phyloP scores from a whole-genome alignment of 805 yeast species.

The Peterozyma toletana region DNA sequence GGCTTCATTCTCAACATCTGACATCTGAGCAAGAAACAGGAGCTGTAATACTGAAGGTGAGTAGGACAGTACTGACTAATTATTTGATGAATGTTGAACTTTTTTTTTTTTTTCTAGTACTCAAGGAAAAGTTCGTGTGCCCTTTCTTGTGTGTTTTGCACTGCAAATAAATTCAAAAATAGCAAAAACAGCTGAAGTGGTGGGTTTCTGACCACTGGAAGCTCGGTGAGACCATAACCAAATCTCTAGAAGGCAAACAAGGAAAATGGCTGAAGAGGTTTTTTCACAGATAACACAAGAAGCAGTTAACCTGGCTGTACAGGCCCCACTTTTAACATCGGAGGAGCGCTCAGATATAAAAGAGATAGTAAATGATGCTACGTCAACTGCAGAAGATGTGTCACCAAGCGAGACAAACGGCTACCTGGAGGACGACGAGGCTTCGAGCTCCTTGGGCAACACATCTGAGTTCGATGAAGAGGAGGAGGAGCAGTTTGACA shows the following conservation, averaged over 20 bases:
- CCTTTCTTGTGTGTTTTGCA: background rate
- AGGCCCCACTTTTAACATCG: conserved; percentile 3
- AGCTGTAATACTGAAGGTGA: too few relatives aligned
- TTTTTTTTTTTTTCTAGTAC: background rate
- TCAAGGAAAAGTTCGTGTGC: background rate
- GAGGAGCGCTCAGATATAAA: background rate
- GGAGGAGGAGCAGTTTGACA: conserved; percentile 8
- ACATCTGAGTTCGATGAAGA: background rate
- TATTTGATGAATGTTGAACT: background rate
- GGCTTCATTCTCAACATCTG: conserved; percentile 34
- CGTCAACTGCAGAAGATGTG: too few relatives aligned
- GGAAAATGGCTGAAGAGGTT: conserved; percentile 1
- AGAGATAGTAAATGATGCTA: background rate
- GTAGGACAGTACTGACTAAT: too few relatives aligned
- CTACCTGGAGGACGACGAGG: background rate
- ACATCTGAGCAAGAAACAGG: background rate
- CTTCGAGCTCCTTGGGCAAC: background rate
- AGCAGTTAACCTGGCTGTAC: background rate
- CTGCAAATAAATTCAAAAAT: too few relatives aligned
- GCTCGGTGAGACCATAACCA: too few relatives aligned
- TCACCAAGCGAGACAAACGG: background rate
- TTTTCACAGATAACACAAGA: conserved; percentile 1
- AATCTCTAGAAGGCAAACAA: background rate
- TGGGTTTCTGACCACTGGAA: too few relatives aligned
- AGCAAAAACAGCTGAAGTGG: too few relatives aligned